phyloP scores from a whole-genome alignment of 1,284 basidiomycete species.

The Sporisorium scitamineum region DNA sequence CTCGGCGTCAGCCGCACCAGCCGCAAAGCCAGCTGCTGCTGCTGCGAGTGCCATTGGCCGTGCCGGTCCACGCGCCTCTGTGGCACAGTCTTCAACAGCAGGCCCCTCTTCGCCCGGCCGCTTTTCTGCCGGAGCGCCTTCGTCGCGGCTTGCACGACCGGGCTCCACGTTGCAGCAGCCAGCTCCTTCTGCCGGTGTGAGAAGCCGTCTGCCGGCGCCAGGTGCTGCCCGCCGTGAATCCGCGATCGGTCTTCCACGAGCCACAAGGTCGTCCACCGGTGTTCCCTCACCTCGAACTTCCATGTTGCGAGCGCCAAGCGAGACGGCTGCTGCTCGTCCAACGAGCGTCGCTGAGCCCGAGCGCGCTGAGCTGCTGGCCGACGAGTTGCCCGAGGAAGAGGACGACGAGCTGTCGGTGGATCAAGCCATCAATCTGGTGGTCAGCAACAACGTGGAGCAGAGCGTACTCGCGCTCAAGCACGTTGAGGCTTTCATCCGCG shows the following conservation, averaged over 20 bases:
- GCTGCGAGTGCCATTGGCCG: conserved; percentile 11
- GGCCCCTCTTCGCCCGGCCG: conserved; percentile 33
- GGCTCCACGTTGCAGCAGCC: conserved; percentile 21
- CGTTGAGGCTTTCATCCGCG: conserved; percentile 66
- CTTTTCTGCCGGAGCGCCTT: conserved; percentile 26
- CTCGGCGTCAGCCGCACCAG: conserved; percentile 8
- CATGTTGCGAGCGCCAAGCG: conserved; percentile 19
- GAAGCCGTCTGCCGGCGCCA: conserved; percentile 40
- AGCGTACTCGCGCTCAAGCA: conserved; percentile 95
- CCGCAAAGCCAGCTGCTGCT: conserved; percentile 8
- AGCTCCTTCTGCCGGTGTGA: conserved; percentile 29
- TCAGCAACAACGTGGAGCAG: conserved; percentile 83
- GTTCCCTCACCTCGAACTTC: conserved; percentile 29
- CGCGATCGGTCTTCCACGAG: conserved; percentile 40
- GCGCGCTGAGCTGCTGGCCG: conserved; percentile 30
- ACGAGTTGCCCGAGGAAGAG: conserved; percentile 45
- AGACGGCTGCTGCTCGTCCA: conserved; percentile 10
- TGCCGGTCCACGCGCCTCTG: conserved; percentile 32
- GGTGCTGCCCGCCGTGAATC: conserved; percentile 47
- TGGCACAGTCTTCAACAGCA: conserved; percentile 21
- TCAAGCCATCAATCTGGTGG: conserved; percentile 72
- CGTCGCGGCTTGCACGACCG: conserved; percentile 44
- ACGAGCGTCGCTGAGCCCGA: conserved; percentile 10
- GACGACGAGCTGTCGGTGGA: conserved; percentile 53
- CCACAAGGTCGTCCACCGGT: conserved; percentile 14